Base-by-base conservation (phyloP, 2,329 filamentous ascomycete species). In the Apiospora sp. region DNA sequence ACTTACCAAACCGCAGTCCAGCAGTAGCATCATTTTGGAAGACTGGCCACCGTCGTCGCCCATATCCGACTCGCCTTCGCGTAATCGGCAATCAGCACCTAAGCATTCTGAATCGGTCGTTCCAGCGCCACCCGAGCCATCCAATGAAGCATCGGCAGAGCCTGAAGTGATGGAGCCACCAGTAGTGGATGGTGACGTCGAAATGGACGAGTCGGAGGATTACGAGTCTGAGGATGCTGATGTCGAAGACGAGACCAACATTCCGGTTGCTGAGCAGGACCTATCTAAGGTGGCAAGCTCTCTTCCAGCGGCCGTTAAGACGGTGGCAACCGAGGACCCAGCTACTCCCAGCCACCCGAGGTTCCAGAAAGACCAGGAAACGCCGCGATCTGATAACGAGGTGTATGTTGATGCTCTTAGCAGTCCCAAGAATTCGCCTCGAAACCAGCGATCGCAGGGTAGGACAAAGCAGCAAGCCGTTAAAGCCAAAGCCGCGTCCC, bases 11-110 rank as follows among this genome's bases (percentile, higher is more conserved):
- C 85, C 87, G 46, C 84, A 86, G 48, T 87, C 87, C 27, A 84
- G 80, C 46, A 84, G 79, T 70, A 80, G 77, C 61, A 82, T 77
- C 69, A 78, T 84, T 46, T 77, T 84, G 72, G 84, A 85, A 27
- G 83, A 86, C 37, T 90, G 88, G 86, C 84, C 87, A 13, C 86
- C 90, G n/a, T 90, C 88, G 0, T 90, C 89, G 1, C 89, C 89
- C 0, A 76, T 86, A 13, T 86, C 86, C 0, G 87, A 85, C 14
- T 89, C 89, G 3, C 89, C 89, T 2, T 78, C 80, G 34, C 75
- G 79, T 3, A 79, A 76, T 27, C 80, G 79, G 43, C 67, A 68
- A 48, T 37, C 41, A n/a, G 58, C 58, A 64, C 30, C 58, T 13
- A 34, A 41, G 1, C 30, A 41, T 2, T 24, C 30, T 64, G 34